A percentile compares a stretch with the other conserved stretches of the same genome.
Conservation (phyloP, 768 basidiomycete species). For the Rickenella mellea region DNA sequence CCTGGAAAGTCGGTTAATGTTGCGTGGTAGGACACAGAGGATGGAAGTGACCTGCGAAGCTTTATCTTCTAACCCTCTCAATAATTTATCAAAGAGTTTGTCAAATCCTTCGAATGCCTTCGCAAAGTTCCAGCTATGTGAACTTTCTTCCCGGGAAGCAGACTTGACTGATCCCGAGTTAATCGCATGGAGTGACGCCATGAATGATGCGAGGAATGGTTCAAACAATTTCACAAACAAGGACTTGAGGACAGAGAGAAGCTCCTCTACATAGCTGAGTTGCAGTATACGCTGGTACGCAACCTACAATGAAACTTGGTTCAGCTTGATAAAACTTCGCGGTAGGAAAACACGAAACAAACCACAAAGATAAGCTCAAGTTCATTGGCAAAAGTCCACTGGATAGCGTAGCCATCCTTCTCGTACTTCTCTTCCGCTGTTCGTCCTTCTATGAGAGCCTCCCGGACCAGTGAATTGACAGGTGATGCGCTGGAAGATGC, state of each 20-base stretch:
- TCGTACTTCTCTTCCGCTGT: slow-evolving; percentile 79
- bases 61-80: slow-evolving; percentile 66
- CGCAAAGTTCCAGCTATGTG: slow-evolving; percentile 55
- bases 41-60: slow-evolving; percentile 44
- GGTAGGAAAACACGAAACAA: slow-evolving; percentile 25
- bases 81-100: slow-evolving; percentile 62
- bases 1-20: slow-evolving; percentile 29
- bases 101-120: slow-evolving; percentile 77
- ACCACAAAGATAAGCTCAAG: slow-evolving; percentile 96
- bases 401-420: slow-evolving; percentile 88
- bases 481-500: slow-evolving; percentile 69
- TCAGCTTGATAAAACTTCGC: neutral
- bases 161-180: slow-evolving; percentile 29
- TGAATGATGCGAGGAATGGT: slow-evolving; percentile 74
- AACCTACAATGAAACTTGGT: too few relatives aligned
- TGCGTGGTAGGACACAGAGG: neutral
- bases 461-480: slow-evolving; percentile 80
- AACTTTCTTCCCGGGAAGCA: slow-evolving; percentile 24
- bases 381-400: slow-evolving; percentile 93
- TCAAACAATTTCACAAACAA: slow-evolving; percentile 84
- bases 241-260: slow-evolving; percentile 69
- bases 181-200: slow-evolving; percentile 69
- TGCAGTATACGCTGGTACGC: slow-evolving; percentile 96
- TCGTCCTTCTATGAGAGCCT: slow-evolving; percentile 86
- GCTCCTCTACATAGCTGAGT: slow-evolving; percentile 86